Evolutionary conservation across 805 yeast genomes (phyloP).

Genomic region (Saccharomyces kudriavzevii): DNA sequence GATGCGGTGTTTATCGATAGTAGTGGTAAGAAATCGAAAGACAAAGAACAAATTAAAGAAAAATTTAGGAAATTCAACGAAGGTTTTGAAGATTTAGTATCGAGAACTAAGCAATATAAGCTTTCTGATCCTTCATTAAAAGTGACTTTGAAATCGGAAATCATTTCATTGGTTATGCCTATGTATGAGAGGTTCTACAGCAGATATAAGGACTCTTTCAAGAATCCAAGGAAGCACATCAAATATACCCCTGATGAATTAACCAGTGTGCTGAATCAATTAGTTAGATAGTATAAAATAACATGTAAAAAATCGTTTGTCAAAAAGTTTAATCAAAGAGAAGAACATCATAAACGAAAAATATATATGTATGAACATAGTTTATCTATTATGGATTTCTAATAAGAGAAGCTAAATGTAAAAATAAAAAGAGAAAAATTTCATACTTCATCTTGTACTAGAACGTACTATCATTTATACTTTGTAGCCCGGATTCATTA

Average conservation of each 20-base stretch:
- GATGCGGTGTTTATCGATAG: conserved; percentile 61
- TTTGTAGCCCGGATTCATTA: conserved; percentile 4
- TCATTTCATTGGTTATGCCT: conserved; percentile 63
- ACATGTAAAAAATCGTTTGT: too few relatives aligned
- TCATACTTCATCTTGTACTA: not conserved
- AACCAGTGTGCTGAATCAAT: conserved; percentile 22
- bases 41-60: conserved; percentile 75
- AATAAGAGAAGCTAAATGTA: not conserved
- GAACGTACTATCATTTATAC: conserved; percentile 1
- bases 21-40: conserved; percentile 52
- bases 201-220: conserved; percentile 37
- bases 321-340: not conserved
- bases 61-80: conserved; percentile 74
- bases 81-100: conserved; percentile 70
- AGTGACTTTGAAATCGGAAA: conserved; percentile 58
- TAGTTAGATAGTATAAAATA: conserved; percentile 12
- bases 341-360: not conserved
- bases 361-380: not conserved
- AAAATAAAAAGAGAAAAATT: not conserved
- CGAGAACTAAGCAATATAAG: conserved; percentile 54
- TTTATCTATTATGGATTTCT: too few relatives aligned
- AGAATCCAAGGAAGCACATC: conserved; percentile 32
- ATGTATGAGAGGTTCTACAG: conserved; percentile 80
- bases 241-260: conserved; percentile 30
- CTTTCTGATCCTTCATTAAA: conserved; percentile 62